Base-by-base conservation (phyloP, 2,329 filamentous ascomycete species). In the Aureobasidium subglaciale region DNA sequence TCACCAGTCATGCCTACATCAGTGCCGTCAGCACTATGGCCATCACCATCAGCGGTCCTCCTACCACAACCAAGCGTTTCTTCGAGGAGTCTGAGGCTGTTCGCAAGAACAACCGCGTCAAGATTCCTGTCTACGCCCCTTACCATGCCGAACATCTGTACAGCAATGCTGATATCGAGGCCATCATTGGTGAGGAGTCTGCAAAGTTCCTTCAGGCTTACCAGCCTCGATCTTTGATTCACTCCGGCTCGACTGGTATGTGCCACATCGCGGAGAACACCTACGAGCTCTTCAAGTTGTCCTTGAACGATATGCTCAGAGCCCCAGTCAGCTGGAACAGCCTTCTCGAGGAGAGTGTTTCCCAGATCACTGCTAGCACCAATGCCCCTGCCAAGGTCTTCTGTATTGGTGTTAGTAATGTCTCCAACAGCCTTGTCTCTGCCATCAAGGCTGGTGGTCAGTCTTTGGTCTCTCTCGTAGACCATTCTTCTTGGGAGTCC, bases 111-210 rank as follows among this genome's bases (percentile, higher is more conserved):
- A 77, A 79, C 61, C 76, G 75, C 9, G 73, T 78, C 3, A 71
- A 75, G 15, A 81, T 79, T 34, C 75, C 79, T 6, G 76, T 83
- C 16, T 80, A 77, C 60, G 81, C 78, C 5, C 79, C 81, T 27
- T 83, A 82, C 63, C 81, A 84, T 67, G 80, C 80, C 5, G 68
- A 72, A 22, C 81, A 83, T 62, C 68, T 84, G 7, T 80, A 79
- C 63, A 70, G 68, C 57, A 63, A 75, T 41, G 70, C 70, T 35
- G 78, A 82, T 55, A 68, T 81, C 46, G 73, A 78, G 38, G 73
- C 74, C 56, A 79, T 83, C 32, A 65, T 83, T 25, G 68, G 67
- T 29, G 68, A 66, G 34, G 62, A 68, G 22, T 66, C 71, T n/a
- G 62, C 67, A 29, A 67, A 71, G 45, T 64, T 73, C 56, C 66